Percentiles rank a stretch among this genome's conserved stretches.
These are phyloP conservation scores for Saksenaea vasiformis DNA, from an alignment of 371 early-diverging fungal species.

Conservation along the genomic window DNA sequence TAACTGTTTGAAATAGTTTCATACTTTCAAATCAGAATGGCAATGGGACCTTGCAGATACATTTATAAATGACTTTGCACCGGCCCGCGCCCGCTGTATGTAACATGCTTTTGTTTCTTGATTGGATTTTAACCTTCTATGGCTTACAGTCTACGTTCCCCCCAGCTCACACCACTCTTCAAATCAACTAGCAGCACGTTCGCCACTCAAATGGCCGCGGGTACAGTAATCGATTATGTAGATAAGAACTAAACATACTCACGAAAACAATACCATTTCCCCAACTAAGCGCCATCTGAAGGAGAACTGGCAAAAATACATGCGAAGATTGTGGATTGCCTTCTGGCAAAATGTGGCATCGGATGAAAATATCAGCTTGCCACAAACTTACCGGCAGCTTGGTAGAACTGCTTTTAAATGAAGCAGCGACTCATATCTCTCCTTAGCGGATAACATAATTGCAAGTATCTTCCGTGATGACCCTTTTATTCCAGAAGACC, in stretches of 20 bases:
- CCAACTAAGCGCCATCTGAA: not conserved
- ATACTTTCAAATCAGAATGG: not conserved
- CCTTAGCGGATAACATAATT: no score
- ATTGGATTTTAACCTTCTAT: not conserved
- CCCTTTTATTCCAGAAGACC: no score
- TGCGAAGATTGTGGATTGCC: not conserved
- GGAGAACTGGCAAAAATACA: not conserved
- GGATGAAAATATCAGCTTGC: not conserved
- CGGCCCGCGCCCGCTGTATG: not conserved
- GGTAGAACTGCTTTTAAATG: not conserved
- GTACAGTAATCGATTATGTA: not conserved
- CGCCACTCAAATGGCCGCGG: not conserved
- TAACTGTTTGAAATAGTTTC: not conserved
- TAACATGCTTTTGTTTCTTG: not conserved
- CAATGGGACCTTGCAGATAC: not conserved
- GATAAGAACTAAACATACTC: not conserved
- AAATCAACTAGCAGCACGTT: not conserved
- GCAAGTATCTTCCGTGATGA: no score
- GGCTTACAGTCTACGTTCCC: not conserved
- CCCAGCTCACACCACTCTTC: not conserved
- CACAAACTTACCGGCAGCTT: not conserved
- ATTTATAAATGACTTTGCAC: not conserved
- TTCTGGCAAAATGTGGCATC: not conserved
- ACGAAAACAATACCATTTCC: not conserved
- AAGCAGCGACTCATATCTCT: no score